Percentiles rank a stretch among this genome's conserved stretches.
phyloP scores from a whole-genome alignment of 2,329 filamentous ascomycete species.

The Metarhizium rileyi region DNA sequence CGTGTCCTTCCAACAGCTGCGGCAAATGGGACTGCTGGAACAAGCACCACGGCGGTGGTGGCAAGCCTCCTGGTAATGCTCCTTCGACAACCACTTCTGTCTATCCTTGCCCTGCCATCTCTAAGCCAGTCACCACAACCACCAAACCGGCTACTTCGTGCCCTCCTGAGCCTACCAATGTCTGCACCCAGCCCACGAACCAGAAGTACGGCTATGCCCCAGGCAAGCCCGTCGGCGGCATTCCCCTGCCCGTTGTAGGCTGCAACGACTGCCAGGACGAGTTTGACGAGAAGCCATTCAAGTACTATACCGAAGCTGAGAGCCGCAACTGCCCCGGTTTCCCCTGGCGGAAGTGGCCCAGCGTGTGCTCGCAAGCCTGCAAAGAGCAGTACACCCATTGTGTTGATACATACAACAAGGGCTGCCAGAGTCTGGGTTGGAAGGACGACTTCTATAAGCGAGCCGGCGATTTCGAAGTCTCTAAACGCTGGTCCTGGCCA shows the following conservation, averaged over 20 bases:
- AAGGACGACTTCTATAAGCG: slow-evolving; percentile 18
- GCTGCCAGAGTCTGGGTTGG: slow-evolving; percentile 29
- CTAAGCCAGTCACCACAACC: slow-evolving; percentile 19
- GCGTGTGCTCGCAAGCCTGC: slow-evolving; percentile 43
- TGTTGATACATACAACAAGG: slow-evolving; percentile 36
- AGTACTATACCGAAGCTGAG: slow-evolving; percentile 39
- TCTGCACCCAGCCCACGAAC: slow-evolving; percentile 43
- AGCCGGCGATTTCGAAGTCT: slow-evolving; percentile 13
- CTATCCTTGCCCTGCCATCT: slow-evolving; percentile 22
- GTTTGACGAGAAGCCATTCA: slow-evolving; percentile 35
- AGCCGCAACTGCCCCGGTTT: slow-evolving; percentile 35
- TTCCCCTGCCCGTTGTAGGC: slow-evolving; percentile 40
- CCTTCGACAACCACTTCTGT: slow-evolving; percentile 23
- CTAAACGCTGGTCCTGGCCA: slow-evolving; percentile 12
- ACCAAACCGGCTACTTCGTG: slow-evolving; percentile 24
- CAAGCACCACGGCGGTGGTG: slow-evolving; percentile 29
- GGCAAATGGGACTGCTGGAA: slow-evolving; percentile 34
- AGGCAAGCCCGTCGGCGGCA: slow-evolving; percentile 44
- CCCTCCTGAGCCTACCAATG: slow-evolving; percentile 37
- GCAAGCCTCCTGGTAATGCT: slow-evolving; percentile 17
- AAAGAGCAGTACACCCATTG: slow-evolving; percentile 42
- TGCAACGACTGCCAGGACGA: slow-evolving; percentile 43
- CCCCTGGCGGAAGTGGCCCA: slow-evolving; percentile 21
- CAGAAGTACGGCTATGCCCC: slow-evolving; percentile 58
- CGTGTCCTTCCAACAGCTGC: slow-evolving; percentile 26